A percentile compares a stretch with the other conserved stretches of the same genome.
phyloP scores from a whole-genome alignment of 2,329 filamentous ascomycete genomes.

The Bipolaris bicolor region DNA sequence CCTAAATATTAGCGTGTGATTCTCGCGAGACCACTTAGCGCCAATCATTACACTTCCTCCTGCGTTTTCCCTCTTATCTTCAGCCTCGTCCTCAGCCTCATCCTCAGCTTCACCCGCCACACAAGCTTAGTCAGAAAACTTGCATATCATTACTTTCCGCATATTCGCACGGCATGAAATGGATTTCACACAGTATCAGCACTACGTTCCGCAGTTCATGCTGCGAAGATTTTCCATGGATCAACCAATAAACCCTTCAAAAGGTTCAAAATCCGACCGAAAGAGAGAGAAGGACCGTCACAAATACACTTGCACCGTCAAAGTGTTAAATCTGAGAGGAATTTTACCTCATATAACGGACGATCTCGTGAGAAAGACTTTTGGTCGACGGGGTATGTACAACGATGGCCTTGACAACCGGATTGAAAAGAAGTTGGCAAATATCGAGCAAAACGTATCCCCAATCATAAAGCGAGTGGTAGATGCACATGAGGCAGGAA shows the following conservation, averaged over 20 bases:
- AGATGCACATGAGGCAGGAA: slow-evolving; percentile 15
- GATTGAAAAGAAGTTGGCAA: neutral
- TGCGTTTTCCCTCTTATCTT: neutral
- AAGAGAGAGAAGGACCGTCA: neutral
- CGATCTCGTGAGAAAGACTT: neutral
- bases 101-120: neutral
- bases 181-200: slow-evolving; percentile 36
- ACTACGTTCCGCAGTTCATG: slow-evolving; percentile 48
- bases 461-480: slow-evolving; percentile 16
- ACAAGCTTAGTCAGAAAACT: neutral
- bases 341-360: neutral
- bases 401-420: neutral
- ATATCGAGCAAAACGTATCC: neutral
- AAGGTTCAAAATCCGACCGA: neutral
- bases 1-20: neutral
- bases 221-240: slow-evolving; percentile 41
- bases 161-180: neutral
- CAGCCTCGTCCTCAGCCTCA: too few relatives aligned
- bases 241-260: neutral
- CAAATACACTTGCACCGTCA: slow-evolving; percentile 1
- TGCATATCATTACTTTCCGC: too few relatives aligned
- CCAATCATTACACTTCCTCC: neutral
- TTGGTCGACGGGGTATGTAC: neutral
- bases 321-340: neutral
- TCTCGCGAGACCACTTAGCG: neutral